A percentile compares a stretch with the other conserved stretches of the same genome.
Conservation (phyloP, 129 eudicot genomes). For the Ambrosia trifida region DNA sequence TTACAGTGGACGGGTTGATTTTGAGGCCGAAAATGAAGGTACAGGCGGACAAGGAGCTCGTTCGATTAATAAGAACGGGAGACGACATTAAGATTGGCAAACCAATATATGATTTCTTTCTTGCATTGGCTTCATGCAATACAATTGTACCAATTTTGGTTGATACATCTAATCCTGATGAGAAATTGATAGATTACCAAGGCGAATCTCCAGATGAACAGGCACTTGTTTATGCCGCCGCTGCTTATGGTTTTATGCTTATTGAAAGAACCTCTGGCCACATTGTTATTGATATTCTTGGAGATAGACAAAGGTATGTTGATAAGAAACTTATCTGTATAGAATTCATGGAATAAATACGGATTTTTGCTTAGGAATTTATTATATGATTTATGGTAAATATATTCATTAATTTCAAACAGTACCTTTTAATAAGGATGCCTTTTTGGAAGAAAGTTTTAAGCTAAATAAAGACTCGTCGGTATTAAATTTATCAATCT, state of each 20-base stretch:
- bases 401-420: too few species aligned
- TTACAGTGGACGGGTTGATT: conserved; percentile 63
- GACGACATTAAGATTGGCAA: conserved; percentile 47
- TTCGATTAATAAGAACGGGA: conserved; percentile 40
- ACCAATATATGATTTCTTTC: conserved; percentile 63
- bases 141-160: conserved; percentile 80
- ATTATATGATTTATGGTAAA: not conserved
- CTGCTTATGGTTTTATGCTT: conserved; percentile 88
- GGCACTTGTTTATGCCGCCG: conserved; percentile 93
- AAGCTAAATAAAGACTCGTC: too few species aligned
- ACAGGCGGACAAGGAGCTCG: conserved; percentile 63
- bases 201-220: conserved; percentile 98
- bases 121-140: conserved; percentile 94
- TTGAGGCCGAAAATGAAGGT: conserved; percentile 79
- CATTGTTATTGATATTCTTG: conserved; percentile 85
- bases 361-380: not conserved
- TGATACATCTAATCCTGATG: conserved; percentile 54
- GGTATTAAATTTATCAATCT: too few species aligned
- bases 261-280: conserved; percentile 92
- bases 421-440: too few species aligned
- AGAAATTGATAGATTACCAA: conserved; percentile 75
- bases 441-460: too few species aligned
- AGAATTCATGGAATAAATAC: not conserved
- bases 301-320: conserved; percentile 77
- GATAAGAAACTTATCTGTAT: not conserved